phyloP scores from a whole-genome alignment of 2,329 filamentous ascomycete genomes.

The Penicillium hesseltinei region DNA sequence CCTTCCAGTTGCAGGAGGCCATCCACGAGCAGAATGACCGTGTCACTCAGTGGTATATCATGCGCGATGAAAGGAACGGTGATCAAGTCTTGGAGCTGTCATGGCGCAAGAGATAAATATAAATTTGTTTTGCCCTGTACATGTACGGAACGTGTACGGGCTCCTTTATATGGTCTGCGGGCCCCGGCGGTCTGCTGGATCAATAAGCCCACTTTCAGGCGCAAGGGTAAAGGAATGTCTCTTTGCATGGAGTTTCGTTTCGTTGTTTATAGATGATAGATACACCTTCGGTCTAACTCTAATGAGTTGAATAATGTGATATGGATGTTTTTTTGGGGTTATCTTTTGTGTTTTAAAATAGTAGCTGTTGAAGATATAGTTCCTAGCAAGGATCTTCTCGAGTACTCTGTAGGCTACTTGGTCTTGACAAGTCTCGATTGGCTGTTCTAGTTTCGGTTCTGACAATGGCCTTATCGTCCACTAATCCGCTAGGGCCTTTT shows the following conservation, averaged over 20 bases:
- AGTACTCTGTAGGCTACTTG: too few relatives aligned
- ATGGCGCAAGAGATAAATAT: conserved; percentile 30
- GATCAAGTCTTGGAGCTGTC: conserved; percentile 44
- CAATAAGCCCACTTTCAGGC: conserved; percentile 9
- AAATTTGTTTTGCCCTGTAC: conserved; percentile 3
- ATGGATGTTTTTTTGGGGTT: conserved; percentile 13
- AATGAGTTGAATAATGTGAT: conserved; percentile 22
- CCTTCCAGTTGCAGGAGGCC: conserved; percentile 50
- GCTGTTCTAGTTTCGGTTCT: background rate
- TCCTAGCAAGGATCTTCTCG: background rate
- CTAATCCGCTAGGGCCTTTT: background rate
- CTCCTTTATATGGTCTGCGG: background rate
- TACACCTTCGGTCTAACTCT: conserved; percentile 17
- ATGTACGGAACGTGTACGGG: conserved; percentile 9
- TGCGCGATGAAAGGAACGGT: conserved; percentile 40
- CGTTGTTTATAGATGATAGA: conserved; percentile 26
- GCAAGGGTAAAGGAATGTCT: conserved; percentile 18
- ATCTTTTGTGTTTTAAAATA: background rate
- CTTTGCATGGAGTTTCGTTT: conserved; percentile 19
- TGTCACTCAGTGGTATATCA: conserved; percentile 58
- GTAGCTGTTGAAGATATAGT: background rate
- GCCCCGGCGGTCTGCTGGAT: conserved; percentile 2
- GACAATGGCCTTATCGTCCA: background rate
- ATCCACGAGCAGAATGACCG: conserved; percentile 41
- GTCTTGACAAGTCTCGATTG: background rate